Percentiles rank a stretch among this genome's conserved stretches.
Conservation (phyloP, 169 alveolate species). For the Cryptosporidium bovis region DNA sequence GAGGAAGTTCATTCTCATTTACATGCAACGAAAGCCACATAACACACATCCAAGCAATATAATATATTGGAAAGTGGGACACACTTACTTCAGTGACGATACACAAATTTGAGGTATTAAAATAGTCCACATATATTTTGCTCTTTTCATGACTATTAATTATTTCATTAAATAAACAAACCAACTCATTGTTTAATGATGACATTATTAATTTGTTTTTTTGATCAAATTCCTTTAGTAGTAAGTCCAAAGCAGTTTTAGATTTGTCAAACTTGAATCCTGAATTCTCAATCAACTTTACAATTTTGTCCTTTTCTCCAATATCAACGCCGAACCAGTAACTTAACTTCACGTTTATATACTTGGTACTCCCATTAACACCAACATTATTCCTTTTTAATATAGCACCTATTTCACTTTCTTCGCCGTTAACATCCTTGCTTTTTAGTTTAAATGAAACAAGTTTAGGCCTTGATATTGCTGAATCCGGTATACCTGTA, state of each 20-base stretch:
- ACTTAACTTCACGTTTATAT: background rate
- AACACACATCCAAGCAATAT: constrained; percentile 57
- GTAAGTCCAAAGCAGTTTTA: constrained; percentile 21
- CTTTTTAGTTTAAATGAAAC: constrained; percentile 11
- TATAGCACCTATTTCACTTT: background rate
- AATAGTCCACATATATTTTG: constrained; percentile 26
- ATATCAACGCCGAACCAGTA: constrained; percentile 34
- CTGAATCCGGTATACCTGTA: constrained; percentile 23
- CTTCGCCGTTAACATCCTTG: background rate
- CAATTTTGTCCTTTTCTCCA: constrained; percentile 27
- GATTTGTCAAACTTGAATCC: constrained; percentile 41
- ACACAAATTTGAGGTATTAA: background rate
- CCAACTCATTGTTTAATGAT: background rate
- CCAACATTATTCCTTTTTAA: background rate
- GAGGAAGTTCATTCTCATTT: constrained; percentile 42
- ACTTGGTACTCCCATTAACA: background rate
- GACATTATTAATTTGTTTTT: background rate
- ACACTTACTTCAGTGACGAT: constrained; percentile 18
- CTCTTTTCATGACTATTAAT: background rate
- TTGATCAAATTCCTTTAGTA: constrained; percentile 24
- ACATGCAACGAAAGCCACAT: constrained; percentile 67
- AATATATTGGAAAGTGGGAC: constrained; percentile 24
- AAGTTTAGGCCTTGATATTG: constrained; percentile 31
- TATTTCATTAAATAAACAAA: background rate
- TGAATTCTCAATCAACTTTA: constrained; percentile 11